phyloP scores from a whole-genome alignment of 176 grass and related monocot genomes.

The Musa troglodytarum region DNA sequence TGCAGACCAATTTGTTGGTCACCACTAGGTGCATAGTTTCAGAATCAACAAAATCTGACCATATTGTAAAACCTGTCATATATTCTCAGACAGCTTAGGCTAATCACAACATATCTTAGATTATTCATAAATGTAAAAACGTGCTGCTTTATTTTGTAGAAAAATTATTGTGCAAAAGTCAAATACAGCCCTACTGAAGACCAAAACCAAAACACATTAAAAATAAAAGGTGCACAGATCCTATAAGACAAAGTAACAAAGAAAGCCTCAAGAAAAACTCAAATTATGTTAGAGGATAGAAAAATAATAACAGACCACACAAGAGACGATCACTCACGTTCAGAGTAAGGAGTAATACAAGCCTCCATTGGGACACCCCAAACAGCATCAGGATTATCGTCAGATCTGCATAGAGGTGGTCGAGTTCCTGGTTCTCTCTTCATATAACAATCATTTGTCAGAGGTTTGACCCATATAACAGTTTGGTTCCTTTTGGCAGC shows the following conservation, averaged over 20 bases:
- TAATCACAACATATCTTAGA: neutral
- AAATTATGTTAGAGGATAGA: neutral
- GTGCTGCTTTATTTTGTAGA: neutral
- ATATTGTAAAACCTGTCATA: too few relatives aligned
- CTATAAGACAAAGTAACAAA: neutral
- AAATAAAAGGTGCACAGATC: neutral
- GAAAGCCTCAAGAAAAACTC: neutral
- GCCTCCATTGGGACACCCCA: slow-evolving; percentile 6
- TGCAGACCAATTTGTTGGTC: neutral
- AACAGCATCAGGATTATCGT: slow-evolving; percentile 7
- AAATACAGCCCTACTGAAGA: too few relatives aligned
- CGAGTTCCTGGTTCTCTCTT: slow-evolving; percentile 4
- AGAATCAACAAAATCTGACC: too few relatives aligned
- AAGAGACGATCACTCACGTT: neutral
- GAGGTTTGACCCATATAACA: slow-evolving; percentile 5
- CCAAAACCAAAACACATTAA: too few relatives aligned
- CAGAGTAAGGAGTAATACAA: slow-evolving; percentile 1
- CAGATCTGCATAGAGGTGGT: slow-evolving; percentile 7
- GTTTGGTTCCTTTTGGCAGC: slow-evolving; percentile 7
- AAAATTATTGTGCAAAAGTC: too few relatives aligned
- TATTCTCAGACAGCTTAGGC: too few relatives aligned
- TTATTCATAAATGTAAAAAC: neutral
- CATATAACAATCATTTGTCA: slow-evolving; percentile 3
- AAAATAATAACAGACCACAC: neutral
- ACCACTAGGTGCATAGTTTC: too few relatives aligned